Conservation (phyloP, 257 asterid genomes). For the Thymus quinquecostatus region DNA sequence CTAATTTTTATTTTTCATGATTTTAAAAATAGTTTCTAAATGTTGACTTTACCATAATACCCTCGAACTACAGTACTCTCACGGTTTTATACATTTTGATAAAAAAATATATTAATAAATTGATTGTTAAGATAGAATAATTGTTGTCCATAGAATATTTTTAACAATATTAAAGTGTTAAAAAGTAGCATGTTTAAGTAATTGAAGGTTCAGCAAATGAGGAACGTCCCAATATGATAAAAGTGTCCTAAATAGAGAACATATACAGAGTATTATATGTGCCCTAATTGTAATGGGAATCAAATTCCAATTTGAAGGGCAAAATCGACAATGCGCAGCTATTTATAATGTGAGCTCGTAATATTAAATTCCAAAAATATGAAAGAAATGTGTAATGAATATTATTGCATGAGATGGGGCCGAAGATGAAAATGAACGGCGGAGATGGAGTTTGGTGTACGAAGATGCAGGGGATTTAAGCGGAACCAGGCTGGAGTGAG, state of each 20-base stretch:
- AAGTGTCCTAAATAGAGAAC: too few species aligned
- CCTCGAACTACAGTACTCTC: background rate
- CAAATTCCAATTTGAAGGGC: background rate
- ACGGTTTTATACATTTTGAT: too few species aligned
- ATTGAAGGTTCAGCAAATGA: too few species aligned
- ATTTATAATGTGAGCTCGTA: background rate
- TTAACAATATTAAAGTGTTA: too few species aligned
- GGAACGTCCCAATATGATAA: too few species aligned
- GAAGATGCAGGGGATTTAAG: constrained; percentile 19
- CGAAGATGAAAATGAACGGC: constrained; percentile 8
- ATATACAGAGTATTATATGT: too few species aligned
- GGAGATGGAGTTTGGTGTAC: constrained; percentile 1
- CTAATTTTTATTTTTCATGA: background rate
- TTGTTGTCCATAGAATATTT: too few species aligned
- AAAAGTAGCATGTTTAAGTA: too few species aligned
- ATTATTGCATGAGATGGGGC: constrained; percentile 17
- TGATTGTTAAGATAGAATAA: too few species aligned
- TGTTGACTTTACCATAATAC: background rate
- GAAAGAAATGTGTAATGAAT: background rate
- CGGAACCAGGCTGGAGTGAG: constrained; percentile 27
- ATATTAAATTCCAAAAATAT: background rate
- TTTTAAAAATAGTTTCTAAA: background rate
- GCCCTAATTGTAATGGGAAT: too few species aligned
- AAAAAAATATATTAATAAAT: too few species aligned
- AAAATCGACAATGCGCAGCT: background rate